Evolutionary conservation across 2,329 filamentous ascomycete genomes (phyloP), one percentile per base, ranked within the genome.

Genomic region (Xylaria digitata): DNA sequence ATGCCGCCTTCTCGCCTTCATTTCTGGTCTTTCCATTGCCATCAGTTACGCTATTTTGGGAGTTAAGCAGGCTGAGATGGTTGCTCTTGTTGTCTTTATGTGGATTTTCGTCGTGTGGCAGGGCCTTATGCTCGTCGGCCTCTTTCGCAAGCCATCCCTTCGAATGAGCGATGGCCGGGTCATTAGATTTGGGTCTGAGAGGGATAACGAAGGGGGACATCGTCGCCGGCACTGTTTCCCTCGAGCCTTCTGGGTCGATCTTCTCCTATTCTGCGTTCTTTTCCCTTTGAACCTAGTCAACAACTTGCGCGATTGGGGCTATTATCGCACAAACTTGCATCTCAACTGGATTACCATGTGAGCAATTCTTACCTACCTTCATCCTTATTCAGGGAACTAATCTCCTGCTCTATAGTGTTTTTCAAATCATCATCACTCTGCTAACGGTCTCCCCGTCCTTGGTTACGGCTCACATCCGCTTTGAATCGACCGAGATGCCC

Each of bases 31-130:
- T 43, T 43, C 23, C 15, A 17, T 43, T 13, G 55, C n/a, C 40
- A 42, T 66, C 15, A 30, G 32, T 2, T 50, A 63, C 34, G 40
- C 45, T n/a, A 8, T 45, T 1, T n/a, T 50, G 15, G 23, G 45
- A 7, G 50, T 8, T 3, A 42, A 26, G 11, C 15, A 32, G 23
- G n/a, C 4, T 3, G n/a, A 15, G 13, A 19, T 13, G 1, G 43
- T 61, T 7, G 11, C 13, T 6, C 42, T 62, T 17, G 40, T 45
- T 6, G 42, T 65, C 50, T 26, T 65, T n/a, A 52, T 40, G 2
- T 70, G 62, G 62, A 1, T 61, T 9, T 17, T 43, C 15, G 11
- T 37, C 15, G 49, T 19, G 3, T 70, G 68, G 65, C 55, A 70
- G 45, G 21, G 8, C 15, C 23, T 65, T 4, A 19, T 53, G 37